A percentile compares a stretch with the other conserved stretches of the same genome.
phyloP scores from a whole-genome alignment of 306 rosid species.

The Elaeagnus macrophylla region DNA sequence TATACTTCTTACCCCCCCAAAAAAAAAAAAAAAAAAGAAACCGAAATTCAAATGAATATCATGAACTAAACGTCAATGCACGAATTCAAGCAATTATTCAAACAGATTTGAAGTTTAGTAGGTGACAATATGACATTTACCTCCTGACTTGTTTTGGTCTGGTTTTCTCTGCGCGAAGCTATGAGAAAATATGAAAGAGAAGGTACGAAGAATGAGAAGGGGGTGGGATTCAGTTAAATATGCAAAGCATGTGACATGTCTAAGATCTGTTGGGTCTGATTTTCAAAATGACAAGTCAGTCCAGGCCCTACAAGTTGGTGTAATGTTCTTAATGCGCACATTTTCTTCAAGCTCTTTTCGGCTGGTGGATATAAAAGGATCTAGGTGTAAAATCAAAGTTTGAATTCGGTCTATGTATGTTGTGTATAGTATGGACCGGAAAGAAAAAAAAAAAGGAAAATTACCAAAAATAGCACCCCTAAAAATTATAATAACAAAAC shows the following conservation, averaged over 20 bases:
- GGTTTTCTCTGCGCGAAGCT: slow-evolving; percentile 6
- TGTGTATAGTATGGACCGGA: no score
- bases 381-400: slow-evolving; percentile 3
- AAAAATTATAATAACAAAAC: no score
- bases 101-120: neutral
- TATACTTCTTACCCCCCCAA: neutral
- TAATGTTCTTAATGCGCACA: neutral
- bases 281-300: slow-evolving; percentile 24
- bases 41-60: neutral
- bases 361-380: slow-evolving; percentile 12
- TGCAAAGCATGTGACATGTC: slow-evolving; percentile 33
- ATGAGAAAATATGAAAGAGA: slow-evolving; percentile 3
- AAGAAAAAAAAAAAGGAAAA: no score
- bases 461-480: no score
- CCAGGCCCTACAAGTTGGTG: slow-evolving; percentile 17
- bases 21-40: neutral
- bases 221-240: slow-evolving; percentile 32
- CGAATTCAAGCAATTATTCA: neutral
- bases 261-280: slow-evolving; percentile 14
- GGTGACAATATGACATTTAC: slow-evolving; percentile 6
- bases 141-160: neutral
- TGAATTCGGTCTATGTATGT: slow-evolving; percentile 10
- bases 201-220: slow-evolving; percentile 7
- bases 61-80: neutral
- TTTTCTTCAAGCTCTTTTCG: neutral